phyloP scores from a whole-genome alignment of 139 green algal species.

The Tetradesmus obliquus region DNA sequence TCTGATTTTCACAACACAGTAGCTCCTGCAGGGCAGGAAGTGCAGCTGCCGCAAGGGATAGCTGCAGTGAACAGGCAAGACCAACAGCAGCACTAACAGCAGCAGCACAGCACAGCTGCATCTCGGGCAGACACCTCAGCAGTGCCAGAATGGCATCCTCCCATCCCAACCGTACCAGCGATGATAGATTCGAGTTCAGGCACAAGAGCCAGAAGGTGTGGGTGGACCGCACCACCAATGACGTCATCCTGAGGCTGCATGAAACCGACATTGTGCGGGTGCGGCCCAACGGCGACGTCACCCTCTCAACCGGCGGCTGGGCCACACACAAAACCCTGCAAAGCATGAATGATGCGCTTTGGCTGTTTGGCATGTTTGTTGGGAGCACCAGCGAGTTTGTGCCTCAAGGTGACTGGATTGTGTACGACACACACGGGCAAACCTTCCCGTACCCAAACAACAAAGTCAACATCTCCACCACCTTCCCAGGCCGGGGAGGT shows the following conservation, averaged over 20 bases:
- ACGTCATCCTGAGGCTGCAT: slow-evolving; percentile 52
- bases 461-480: slow-evolving; percentile 16
- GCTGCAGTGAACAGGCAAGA: not conserved
- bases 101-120: not conserved
- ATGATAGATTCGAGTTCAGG: slow-evolving; percentile 15
- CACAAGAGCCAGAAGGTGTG: slow-evolving; percentile 27
- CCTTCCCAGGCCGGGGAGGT: not conserved
- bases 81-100: not conserved
- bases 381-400: not conserved
- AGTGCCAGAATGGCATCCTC: not conserved
- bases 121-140: not conserved
- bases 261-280: slow-evolving; percentile 56
- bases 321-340: slow-evolving; percentile 52
- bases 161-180: not conserved
- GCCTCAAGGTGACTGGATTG: slow-evolving; percentile 12
- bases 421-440: slow-evolving; percentile 18
- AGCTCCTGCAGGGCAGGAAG: too few species aligned
- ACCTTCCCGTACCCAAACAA: slow-evolving; percentile 19
- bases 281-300: slow-evolving; percentile 42
- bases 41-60: not conserved
- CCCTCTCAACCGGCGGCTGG: slow-evolving; percentile 44
- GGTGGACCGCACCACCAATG: slow-evolving; percentile 35
- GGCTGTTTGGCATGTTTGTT: slow-evolving; percentile 44
- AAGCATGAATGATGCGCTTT: slow-evolving; percentile 55
- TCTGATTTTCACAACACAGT: not conserved